These are phyloP conservation scores for Purpureocillium takamizusanense DNA, from an alignment of 2,329 filamentous ascomycete genomes.

Conservation along the genomic window DNA sequence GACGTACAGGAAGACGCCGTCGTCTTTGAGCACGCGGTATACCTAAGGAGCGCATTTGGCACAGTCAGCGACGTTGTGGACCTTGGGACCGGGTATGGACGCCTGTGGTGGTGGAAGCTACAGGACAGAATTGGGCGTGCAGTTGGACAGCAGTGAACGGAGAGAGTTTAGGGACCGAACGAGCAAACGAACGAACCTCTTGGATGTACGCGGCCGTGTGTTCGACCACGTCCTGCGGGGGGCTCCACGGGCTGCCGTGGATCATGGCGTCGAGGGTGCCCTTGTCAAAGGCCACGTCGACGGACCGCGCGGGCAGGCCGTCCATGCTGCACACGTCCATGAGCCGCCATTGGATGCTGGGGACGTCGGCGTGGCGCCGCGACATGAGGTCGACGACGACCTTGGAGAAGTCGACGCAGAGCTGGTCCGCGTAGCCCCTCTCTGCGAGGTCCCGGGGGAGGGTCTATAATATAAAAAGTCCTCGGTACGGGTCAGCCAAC, in stretches of 20 bases:
- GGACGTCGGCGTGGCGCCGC: constrained; percentile 24
- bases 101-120: too few relatives aligned
- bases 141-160: too few relatives aligned
- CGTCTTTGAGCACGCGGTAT: constrained; percentile 34
- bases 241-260: constrained; percentile 42
- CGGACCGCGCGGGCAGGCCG: constrained; percentile 24
- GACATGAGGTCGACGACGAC: constrained; percentile 45
- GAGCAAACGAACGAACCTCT: too few relatives aligned
- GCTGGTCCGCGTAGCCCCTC: constrained; percentile 40
- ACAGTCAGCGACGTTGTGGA: neutral
- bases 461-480: constrained; percentile 29
- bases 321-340: constrained; percentile 43
- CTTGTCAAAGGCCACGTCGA: constrained; percentile 51
- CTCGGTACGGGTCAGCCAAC: too few relatives aligned
- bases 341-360: constrained; percentile 37
- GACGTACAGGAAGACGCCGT: constrained; percentile 40
- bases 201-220: constrained; percentile 39
- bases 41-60: constrained; percentile 13
- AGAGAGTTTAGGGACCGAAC: too few relatives aligned
- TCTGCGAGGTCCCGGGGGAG: constrained; percentile 38
- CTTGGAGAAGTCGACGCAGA: constrained; percentile 48
- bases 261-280: constrained; percentile 48
- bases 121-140: too few relatives aligned
- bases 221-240: constrained; percentile 36
- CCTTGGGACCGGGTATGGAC: too few relatives aligned